Evolutionary conservation across 768 basidiomycete species (phyloP).

Genomic region (Hericium erinaceus): DNA sequence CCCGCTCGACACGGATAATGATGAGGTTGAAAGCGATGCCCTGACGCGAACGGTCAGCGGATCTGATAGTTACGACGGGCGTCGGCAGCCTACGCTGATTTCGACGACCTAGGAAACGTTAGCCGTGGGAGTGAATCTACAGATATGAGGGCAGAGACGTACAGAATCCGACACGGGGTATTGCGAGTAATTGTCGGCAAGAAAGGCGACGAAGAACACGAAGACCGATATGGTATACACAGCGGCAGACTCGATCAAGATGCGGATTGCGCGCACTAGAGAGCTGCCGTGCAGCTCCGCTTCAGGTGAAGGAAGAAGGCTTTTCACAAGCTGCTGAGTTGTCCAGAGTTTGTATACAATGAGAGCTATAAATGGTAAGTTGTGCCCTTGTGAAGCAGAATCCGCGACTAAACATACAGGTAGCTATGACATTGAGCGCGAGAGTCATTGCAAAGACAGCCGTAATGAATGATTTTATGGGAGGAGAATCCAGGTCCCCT

Average conservation of each 20-base stretch:
- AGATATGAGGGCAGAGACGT: background rate
- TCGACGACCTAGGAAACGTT: background rate
- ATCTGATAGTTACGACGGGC: too few relatives aligned
- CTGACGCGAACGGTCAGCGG: too few relatives aligned
- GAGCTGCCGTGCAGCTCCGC: background rate
- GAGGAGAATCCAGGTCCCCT: background rate
- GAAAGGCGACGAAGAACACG: conserved; percentile 14
- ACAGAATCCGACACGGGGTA: conserved; percentile 19
- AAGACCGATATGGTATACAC: conserved; percentile 18
- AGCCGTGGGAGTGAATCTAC: too few relatives aligned
- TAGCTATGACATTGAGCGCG: background rate
- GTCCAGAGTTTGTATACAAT: background rate
- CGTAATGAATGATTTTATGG: background rate
- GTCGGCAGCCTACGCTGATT: background rate
- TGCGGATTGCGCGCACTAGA: conserved; percentile 15
- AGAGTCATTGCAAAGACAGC: background rate
- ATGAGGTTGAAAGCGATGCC: conserved; percentile 24
- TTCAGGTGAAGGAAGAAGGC: background rate
- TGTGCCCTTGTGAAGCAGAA: background rate
- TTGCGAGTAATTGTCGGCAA: conserved; percentile 16
- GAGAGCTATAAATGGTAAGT: background rate
- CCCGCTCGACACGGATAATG: conserved; percentile 18
- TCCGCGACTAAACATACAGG: background rate
- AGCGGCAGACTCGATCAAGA: conserved; percentile 23
- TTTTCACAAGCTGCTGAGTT: background rate